phyloP scores from a whole-genome alignment of 495 filamentous ascomycete species.

The Platismatia glauca region DNA sequence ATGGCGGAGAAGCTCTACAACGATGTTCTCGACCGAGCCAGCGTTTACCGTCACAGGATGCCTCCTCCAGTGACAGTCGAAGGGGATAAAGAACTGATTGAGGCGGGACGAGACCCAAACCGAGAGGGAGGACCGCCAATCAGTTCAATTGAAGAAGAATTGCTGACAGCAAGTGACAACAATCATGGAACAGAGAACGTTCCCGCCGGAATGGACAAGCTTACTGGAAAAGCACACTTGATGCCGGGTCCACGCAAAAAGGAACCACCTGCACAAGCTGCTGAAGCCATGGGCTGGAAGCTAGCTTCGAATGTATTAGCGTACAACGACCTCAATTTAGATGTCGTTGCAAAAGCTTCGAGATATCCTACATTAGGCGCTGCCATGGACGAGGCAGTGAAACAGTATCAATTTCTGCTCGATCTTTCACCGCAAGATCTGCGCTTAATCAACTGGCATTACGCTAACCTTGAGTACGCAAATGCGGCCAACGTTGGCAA shows the following conservation, averaged over 20 bases:
- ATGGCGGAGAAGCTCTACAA: slow-evolving; percentile 87
- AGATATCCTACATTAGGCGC: slow-evolving; percentile 68
- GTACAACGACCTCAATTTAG: slow-evolving; percentile 65
- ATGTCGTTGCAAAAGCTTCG: slow-evolving; percentile 49
- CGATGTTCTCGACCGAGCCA: slow-evolving; percentile 83
- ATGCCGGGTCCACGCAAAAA: slow-evolving; percentile 48
- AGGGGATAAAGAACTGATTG: slow-evolving; percentile 76
- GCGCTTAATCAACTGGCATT: slow-evolving; percentile 92
- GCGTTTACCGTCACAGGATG: slow-evolving; percentile 73
- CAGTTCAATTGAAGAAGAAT: slow-evolving; percentile 36
- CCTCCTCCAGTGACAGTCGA: slow-evolving; percentile 61
- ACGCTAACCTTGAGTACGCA: slow-evolving; percentile 95
- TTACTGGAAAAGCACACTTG: slow-evolving; percentile 50
- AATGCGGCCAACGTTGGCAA: slow-evolving; percentile 81
- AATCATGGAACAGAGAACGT: slow-evolving; percentile 40
- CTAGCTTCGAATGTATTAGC: slow-evolving; percentile 56
- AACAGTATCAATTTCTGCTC: slow-evolving; percentile 75
- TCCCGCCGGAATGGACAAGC: slow-evolving; percentile 49
- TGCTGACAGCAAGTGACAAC: slow-evolving; percentile 23
- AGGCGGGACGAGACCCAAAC: slow-evolving; percentile 70
- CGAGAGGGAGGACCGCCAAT: slow-evolving; percentile 48
- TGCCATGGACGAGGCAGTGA: slow-evolving; percentile 80
- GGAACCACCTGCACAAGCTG: slow-evolving; percentile 59
- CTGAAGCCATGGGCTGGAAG: slow-evolving; percentile 71
- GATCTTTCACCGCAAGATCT: slow-evolving; percentile 79